Evolutionary conservation across 2,329 filamentous ascomycete genomes (phyloP).

Genomic region (Parascedosporium putredinis): DNA sequence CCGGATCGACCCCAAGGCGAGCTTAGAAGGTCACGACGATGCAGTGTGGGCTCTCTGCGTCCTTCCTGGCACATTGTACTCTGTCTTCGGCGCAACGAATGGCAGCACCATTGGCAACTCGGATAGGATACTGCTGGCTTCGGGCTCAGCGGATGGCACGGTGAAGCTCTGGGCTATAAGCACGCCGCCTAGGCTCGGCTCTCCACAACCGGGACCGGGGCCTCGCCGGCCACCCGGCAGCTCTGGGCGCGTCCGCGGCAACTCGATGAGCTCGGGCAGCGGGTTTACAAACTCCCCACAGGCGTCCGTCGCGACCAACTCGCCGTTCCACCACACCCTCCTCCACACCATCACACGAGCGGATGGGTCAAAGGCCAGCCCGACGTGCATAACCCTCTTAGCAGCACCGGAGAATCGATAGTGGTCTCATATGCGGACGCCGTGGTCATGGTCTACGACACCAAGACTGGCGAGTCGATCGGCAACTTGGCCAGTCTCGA

Average conservation of each 20-base stretch:
- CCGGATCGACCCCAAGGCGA: conserved; percentile 88
- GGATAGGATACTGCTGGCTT: conserved; percentile 82
- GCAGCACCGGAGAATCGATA: conserved; percentile 72
- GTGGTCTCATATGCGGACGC: conserved; percentile 90
- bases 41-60: conserved; percentile 94
- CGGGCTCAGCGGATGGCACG: conserved; percentile 81
- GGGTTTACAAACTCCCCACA: conserved; percentile 86
- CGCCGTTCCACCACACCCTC: conserved; percentile 78
- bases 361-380: conserved; percentile 57
- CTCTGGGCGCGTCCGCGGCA: conserved; percentile 70
- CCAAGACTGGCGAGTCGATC: conserved; percentile 80
- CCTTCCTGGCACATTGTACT: conserved; percentile 69
- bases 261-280: conserved; percentile 90
- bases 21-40: conserved; percentile 87
- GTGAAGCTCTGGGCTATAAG: conserved; percentile 94
- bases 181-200: conserved; percentile 74
- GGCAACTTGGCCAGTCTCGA: conserved; percentile 88
- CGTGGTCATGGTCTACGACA: conserved; percentile 85
- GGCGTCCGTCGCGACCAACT: conserved; percentile 73
- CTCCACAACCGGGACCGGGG: conserved; percentile 58
- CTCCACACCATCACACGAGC: conserved; percentile 74
- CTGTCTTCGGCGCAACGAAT: conserved; percentile 62
- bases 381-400: conserved; percentile 89
- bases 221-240: conserved; percentile 45
- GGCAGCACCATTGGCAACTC: conserved; percentile 64